Conservation (phyloP, 495 filamentous ascomycete genomes). For the Cryomyces minteri region DNA sequence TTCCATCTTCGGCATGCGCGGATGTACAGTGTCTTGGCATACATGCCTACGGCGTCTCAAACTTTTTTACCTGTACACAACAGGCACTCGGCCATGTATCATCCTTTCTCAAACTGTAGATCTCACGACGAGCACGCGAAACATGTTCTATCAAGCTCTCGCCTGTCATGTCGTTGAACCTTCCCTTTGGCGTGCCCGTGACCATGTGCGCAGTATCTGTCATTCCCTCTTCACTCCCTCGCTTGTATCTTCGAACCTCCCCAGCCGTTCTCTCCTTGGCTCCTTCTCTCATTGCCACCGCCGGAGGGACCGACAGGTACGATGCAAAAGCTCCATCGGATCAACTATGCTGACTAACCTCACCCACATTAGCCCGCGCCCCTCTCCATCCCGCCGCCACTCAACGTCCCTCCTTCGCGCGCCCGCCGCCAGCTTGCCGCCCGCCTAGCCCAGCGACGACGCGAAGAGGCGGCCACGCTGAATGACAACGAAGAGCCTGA, state of each 20-base stretch:
- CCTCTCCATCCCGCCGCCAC: constrained; percentile 37
- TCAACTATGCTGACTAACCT: constrained; percentile 19
- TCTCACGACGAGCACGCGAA: not conserved
- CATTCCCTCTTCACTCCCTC: too few species aligned
- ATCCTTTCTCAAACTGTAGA: not conserved
- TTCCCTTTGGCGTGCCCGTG: too few species aligned
- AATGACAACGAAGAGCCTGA: constrained; percentile 1
- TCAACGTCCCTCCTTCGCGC: constrained; percentile 69
- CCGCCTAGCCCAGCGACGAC: constrained; percentile 50
- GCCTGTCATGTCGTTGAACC: too few species aligned
- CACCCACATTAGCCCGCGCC: constrained; percentile 5
- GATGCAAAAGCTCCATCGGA: not conserved
- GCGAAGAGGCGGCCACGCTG: not conserved
- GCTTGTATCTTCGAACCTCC: too few species aligned
- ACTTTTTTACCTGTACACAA: not conserved
- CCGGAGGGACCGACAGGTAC: too few species aligned
- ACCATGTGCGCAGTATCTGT: too few species aligned
- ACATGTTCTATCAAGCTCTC: not conserved
- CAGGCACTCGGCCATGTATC: not conserved
- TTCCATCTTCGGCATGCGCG: not conserved
- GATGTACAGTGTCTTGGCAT: not conserved
- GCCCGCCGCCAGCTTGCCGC: constrained; percentile 72
- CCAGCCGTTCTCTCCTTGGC: not conserved
- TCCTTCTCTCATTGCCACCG: not conserved
- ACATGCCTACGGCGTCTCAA: not conserved